These are phyloP conservation scores for Rhamnella rubrinervis DNA, from an alignment of 331 rosid species.

Conservation along the genomic window DNA sequence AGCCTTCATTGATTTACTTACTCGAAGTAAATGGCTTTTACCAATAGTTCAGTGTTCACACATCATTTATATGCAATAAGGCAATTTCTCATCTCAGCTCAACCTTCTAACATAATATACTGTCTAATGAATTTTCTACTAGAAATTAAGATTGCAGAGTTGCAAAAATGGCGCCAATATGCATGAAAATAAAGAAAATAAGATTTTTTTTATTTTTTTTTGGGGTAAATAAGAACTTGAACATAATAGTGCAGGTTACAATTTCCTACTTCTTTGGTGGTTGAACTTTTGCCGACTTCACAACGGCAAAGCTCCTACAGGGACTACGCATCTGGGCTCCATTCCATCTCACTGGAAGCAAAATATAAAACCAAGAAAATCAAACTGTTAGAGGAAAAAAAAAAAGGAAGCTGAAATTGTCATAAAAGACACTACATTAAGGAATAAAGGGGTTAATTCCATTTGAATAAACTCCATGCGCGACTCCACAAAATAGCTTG, in stretches of 20 bases:
- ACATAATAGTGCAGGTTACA: neutral
- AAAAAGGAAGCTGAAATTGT: neutral
- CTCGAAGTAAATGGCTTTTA: no score
- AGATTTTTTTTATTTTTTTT: neutral
- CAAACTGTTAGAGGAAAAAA: constrained; percentile 1
- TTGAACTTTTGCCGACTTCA: constrained; percentile 53
- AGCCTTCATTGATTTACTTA: neutral
- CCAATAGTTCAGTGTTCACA: neutral
- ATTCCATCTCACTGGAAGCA: constrained; percentile 41
- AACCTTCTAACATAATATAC: neutral
- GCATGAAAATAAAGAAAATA: neutral
- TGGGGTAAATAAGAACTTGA: neutral
- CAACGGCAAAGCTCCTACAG: constrained; percentile 52
- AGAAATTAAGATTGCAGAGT: no score
- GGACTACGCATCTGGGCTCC: constrained; percentile 36
- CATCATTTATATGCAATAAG: neutral
- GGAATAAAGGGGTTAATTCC: neutral
- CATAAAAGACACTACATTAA: neutral
- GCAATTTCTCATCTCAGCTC: neutral
- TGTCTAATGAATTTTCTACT: neutral
- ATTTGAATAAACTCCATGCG: constrained; percentile 6
- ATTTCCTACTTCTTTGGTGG: constrained; percentile 65
- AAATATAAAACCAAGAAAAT: neutral
- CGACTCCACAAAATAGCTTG: neutral
- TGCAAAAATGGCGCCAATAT: neutral